phyloP scores from a whole-genome alignment of 176 grass and related monocot genomes.

The Aegilops longissima region DNA sequence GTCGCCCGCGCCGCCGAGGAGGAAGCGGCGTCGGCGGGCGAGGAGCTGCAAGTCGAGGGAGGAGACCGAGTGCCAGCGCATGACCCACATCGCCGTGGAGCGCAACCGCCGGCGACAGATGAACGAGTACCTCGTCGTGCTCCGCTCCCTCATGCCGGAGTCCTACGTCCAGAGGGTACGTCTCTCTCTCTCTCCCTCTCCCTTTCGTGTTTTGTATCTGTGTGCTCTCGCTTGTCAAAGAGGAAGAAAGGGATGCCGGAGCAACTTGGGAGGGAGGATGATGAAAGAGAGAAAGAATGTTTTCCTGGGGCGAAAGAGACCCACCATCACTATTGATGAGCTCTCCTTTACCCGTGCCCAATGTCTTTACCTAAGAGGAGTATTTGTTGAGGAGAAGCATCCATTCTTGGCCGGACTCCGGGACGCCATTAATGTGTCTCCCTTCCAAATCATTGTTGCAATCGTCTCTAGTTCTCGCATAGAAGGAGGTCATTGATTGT shows the following conservation, averaged over 20 bases:
- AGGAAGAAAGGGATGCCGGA: slow-evolving; percentile 37
- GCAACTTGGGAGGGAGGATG: background rate
- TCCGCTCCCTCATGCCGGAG: slow-evolving; percentile 88
- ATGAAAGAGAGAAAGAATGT: background rate
- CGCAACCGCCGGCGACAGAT: slow-evolving; percentile 94
- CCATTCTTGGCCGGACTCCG: slow-evolving; percentile 20
- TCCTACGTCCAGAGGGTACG: slow-evolving; percentile 84
- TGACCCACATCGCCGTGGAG: slow-evolving; percentile 99
- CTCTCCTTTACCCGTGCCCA: background rate
- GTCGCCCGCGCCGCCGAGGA: slow-evolving; percentile 29
- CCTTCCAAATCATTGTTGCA: background rate
- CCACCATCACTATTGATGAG: background rate
- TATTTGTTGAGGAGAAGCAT: background rate
- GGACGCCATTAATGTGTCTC: slow-evolving; percentile 47
- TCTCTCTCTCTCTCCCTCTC: background rate
- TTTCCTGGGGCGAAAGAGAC: slow-evolving; percentile 26
- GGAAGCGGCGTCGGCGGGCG: slow-evolving; percentile 75
- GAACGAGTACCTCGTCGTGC: slow-evolving; percentile 85
- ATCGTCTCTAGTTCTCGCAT: background rate
- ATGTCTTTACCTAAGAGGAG: background rate
- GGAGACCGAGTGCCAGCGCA: slow-evolving; percentile 87
- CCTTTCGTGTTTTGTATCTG: background rate
- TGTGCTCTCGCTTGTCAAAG: slow-evolving; percentile 3
- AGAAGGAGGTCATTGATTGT: slow-evolving; percentile 19
- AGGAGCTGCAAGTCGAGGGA: slow-evolving; percentile 81